Base-by-base conservation (phyloP, 352 stramenopile species). In the Phytophthora kernoviae region DNA sequence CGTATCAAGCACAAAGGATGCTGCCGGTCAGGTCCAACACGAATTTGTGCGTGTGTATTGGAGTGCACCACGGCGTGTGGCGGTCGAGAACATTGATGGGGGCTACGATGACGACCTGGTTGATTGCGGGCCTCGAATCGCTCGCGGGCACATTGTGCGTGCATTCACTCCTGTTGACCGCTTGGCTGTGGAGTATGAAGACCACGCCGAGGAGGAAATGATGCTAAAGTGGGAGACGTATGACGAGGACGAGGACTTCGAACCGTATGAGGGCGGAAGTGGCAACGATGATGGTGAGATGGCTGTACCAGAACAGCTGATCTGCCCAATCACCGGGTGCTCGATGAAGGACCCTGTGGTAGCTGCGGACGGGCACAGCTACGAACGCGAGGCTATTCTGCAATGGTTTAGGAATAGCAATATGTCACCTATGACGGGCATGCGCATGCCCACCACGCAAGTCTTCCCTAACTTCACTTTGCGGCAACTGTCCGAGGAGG, bases 281-380 rank as follows among this genome's bases (percentile, higher is more conserved):
- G 22, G 49, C 5, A 54, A 58, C 2, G 58, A 73, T 4, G 68
- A 74, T 30, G 55, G 39, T 11, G 65, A 75, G 5, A 58, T 55
- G 34, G 65, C 55, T 27, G 57, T 83, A 21, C 79, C 79, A 0
- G 79, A 88, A 34, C 80, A 90, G 60, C 70, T 93, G 20, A 82
- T 88, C 17, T 98, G 97, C 73, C 95, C 96, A 6, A 99, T 99
- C 54, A 98, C 94, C 8, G 84, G 93, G 20, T 87, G 92, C 45
- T 84, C 96, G n/a, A 98, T 99, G 94, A 51, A 88, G 15, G 95
- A 99, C 65, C 97, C 97, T 5, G 96, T 99, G 18, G 93, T 99
- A 8, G 94, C 96, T 39, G 90, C 90, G 6, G 97, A 99, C 68
- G 97, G 97, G n/a, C 94, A 99, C 65, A 98, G 96, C 20, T 99